These are phyloP conservation scores for Haematococcus sp. DNA, from an alignment of 139 green algal genomes.

Conservation along the genomic window DNA sequence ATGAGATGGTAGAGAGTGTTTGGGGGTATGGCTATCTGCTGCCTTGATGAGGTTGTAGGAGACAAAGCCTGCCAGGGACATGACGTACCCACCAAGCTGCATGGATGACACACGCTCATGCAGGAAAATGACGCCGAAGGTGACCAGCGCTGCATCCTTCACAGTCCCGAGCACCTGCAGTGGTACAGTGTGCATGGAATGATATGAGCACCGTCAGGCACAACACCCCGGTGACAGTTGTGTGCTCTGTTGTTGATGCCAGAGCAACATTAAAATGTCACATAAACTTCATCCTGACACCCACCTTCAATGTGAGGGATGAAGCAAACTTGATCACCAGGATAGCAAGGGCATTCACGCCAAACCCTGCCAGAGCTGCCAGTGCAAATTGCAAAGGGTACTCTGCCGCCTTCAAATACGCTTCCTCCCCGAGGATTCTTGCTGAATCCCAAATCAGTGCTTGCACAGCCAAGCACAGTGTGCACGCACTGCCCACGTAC, in stretches of 20 bases:
- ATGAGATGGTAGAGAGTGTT: too few relatives aligned
- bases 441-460: slow-evolving; percentile 19
- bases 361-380: slow-evolving; percentile 71
- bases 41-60: slow-evolving; percentile 72
- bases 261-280: not conserved
- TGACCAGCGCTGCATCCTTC: slow-evolving; percentile 79
- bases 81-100: slow-evolving; percentile 53
- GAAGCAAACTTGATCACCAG: slow-evolving; percentile 70
- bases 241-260: not conserved
- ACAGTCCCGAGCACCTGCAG: slow-evolving; percentile 67
- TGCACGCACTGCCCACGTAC: slow-evolving; percentile 8
- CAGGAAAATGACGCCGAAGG: slow-evolving; percentile 67
- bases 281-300: not conserved
- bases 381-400: slow-evolving; percentile 41
- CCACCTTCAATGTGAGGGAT: slow-evolving; percentile 77
- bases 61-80: slow-evolving; percentile 60
- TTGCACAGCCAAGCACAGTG: slow-evolving; percentile 1
- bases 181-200: not conserved
- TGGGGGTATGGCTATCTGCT: not conserved
- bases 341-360: slow-evolving; percentile 74
- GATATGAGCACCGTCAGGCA: too few relatives aligned
- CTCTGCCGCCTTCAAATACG: not conserved
- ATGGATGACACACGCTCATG: slow-evolving; percentile 49
- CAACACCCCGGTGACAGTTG: too few relatives aligned
- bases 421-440: not conserved